Conservation (phyloP, 2,329 filamentous ascomycete genomes). For the Taxawa tesnikishii region DNA sequence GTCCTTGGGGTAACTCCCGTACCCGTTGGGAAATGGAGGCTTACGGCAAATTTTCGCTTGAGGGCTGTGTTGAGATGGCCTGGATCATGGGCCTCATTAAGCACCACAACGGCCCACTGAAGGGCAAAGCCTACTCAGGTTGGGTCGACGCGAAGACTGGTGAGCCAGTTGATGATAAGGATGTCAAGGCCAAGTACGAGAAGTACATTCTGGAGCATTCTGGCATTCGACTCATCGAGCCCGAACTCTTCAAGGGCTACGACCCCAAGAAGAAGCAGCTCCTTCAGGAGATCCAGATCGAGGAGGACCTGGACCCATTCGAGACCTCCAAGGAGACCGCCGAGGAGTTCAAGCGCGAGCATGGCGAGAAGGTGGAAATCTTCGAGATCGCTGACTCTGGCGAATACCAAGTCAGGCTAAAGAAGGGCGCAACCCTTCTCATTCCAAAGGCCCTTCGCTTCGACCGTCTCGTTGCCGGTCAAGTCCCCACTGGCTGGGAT, state of each 20-base stretch:
- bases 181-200: conserved; percentile 95
- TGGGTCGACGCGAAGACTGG: conserved; percentile 93
- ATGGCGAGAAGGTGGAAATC: conserved; percentile 94
- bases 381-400: conserved; percentile 91
- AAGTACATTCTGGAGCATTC: conserved; percentile 92
- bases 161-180: conserved; percentile 95
- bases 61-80: conserved; percentile 97
- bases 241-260: conserved; percentile 91
- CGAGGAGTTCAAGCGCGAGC: conserved; percentile 92
- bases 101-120: conserved; percentile 92
- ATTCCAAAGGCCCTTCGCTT: conserved; percentile 96
- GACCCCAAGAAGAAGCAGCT: conserved; percentile 98
- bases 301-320: conserved; percentile 94
- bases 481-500: conserved; percentile 95
- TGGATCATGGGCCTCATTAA: conserved; percentile 99
- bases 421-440: conserved; percentile 87
- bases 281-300: conserved; percentile 92
- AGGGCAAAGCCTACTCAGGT: conserved; percentile 91
- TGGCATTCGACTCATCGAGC: conserved; percentile 94
- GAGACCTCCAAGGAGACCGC: conserved; percentile 96
- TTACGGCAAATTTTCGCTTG: conserved; percentile 88
- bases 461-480: conserved; percentile 91
- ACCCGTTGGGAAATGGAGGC: conserved; percentile 99
- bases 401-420: conserved; percentile 87
- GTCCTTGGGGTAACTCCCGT: conserved; percentile 96